Evolutionary conservation across 2,329 filamentous ascomycete species (phyloP).

Genomic region (Nigrospora sphaerica): DNA sequence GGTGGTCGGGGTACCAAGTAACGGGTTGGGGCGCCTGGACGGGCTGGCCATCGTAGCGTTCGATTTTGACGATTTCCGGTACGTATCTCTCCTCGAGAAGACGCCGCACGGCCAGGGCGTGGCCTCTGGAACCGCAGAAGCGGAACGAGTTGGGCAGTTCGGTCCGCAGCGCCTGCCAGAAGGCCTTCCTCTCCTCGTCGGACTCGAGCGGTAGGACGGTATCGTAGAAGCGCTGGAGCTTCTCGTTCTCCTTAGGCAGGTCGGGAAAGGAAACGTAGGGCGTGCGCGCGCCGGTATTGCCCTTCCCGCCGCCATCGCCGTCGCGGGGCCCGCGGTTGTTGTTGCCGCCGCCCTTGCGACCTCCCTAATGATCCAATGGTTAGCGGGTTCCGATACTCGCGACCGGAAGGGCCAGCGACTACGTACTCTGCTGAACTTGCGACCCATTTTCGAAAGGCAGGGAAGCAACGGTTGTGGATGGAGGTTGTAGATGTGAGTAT

Average conservation of each 20-base stretch:
- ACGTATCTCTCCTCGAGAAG: conserved; percentile 85
- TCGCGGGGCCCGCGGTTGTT: conserved; percentile 15
- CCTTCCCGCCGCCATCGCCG: conserved; percentile 26
- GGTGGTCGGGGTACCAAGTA: conserved; percentile 86
- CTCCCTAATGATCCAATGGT: conserved; percentile 12
- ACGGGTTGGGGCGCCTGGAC: conserved; percentile 80
- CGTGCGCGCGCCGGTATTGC: conserved; percentile 33
- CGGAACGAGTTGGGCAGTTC: conserved; percentile 96
- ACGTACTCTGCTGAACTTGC: background rate
- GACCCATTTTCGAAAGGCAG: background rate
- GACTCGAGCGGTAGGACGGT: conserved; percentile 67
- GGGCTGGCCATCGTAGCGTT: conserved; percentile 70
- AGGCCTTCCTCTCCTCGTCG: conserved; percentile 72
- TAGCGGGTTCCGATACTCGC: background rate
- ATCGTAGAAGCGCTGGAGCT: conserved; percentile 84
- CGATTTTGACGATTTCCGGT: conserved; percentile 79
- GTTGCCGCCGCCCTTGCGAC: conserved; percentile 19
- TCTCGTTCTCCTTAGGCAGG: conserved; percentile 72
- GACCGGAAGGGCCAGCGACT: background rate
- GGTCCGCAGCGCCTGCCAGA: conserved; percentile 76
- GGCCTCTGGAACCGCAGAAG: conserved; percentile 91
- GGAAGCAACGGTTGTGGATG: background rate
- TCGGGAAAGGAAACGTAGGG: conserved; percentile 44
- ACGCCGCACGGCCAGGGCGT: conserved; percentile 87
- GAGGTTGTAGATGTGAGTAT: conserved; percentile 4